Evolutionary conservation across 2,329 filamentous ascomycete species (phyloP), one percentile per base, ranked within the genome.

Genomic region (Capronia epimyces): DNA sequence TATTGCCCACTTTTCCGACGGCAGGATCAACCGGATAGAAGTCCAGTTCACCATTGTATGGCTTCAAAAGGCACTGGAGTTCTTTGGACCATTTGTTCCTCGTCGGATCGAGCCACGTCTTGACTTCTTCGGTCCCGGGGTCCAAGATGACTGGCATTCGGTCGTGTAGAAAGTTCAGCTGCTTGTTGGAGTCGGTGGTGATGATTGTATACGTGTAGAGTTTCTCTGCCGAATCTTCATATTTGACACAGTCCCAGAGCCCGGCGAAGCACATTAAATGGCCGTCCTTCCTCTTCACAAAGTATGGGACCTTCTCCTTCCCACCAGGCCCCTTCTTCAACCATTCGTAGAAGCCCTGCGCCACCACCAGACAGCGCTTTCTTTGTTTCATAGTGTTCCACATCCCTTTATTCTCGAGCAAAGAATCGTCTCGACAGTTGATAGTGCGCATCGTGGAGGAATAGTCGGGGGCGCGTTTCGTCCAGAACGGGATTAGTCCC

Each of bases 291-390:
- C 89, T 77, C 69, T 84, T 90, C 18, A 89, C 79, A 62, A 83
- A 96, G 67, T 97, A 83, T 9, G 93, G 91, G 1, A 91, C 72
- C 69, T 88, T 94, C 47, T 93, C 85, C 60, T 86, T 90, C 5
- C 81, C 78, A 1, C 77, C 77, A 63, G 75, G 47, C 62, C 80
- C 84, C 62, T 84, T 87, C 68, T 91, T 91, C 53, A 94, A 73
- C 93, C 93, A 97, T 69, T 98, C 93, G 64, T 89, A 98, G 69
- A 97, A 98, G 1, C 93, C 93, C 68, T 96, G 86, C 8, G 87
- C 89, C 4, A 95, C 66, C 8, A 97, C 82, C 18, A 97, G 75
- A 66, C 93, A 97, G 24, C 93, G 78, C 70, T 96, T 95, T 60
- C 79, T 81, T 55, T 83, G 82, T 71, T 96, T 96, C 86, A 97